Conservation (phyloP, 164 flowering plant species). For the Amborella trichopoda region DNA sequence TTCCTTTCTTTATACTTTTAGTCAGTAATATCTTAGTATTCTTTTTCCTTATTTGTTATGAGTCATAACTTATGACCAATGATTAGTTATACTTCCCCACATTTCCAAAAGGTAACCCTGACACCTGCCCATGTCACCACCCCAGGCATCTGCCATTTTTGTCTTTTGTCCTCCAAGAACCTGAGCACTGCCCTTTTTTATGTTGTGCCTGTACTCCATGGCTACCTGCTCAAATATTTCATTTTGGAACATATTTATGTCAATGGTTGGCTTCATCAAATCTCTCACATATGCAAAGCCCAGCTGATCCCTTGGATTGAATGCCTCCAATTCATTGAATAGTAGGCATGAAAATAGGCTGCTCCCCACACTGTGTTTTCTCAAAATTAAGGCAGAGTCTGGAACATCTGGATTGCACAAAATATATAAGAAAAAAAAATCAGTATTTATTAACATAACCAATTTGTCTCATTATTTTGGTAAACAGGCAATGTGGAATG, state of each 20-base stretch:
- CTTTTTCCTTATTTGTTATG: not conserved
- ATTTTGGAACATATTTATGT: slow-evolving; percentile 76
- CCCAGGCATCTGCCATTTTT: slow-evolving; percentile 17
- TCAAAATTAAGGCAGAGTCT: slow-evolving; percentile 73
- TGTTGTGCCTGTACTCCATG: slow-evolving; percentile 73
- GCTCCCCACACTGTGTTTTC: slow-evolving; percentile 56
- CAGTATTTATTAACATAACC: too few species aligned
- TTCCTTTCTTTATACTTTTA: not conserved
- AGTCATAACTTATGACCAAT: not conserved
- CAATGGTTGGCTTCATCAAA: slow-evolving; percentile 52
- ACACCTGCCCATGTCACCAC: slow-evolving; percentile 25
- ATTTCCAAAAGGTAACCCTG: slow-evolving; percentile 32
- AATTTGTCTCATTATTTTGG: too few species aligned
- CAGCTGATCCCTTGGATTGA: slow-evolving; percentile 88
- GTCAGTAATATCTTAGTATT: not conserved
- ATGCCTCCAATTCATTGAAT: slow-evolving; percentile 86
- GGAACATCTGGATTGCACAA: slow-evolving; percentile 83
- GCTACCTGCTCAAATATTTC: slow-evolving; percentile 78
- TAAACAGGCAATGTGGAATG: too few species aligned
- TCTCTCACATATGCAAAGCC: slow-evolving; percentile 89
- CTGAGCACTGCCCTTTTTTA: slow-evolving; percentile 18
- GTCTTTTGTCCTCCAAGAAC: slow-evolving; percentile 5
- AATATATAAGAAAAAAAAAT: too few species aligned
- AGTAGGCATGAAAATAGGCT: slow-evolving; percentile 78
- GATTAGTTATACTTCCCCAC: slow-evolving; percentile 55